Evolutionary conservation across 164 flowering plant genomes (phyloP).

Genomic region (Sedum album): DNA sequence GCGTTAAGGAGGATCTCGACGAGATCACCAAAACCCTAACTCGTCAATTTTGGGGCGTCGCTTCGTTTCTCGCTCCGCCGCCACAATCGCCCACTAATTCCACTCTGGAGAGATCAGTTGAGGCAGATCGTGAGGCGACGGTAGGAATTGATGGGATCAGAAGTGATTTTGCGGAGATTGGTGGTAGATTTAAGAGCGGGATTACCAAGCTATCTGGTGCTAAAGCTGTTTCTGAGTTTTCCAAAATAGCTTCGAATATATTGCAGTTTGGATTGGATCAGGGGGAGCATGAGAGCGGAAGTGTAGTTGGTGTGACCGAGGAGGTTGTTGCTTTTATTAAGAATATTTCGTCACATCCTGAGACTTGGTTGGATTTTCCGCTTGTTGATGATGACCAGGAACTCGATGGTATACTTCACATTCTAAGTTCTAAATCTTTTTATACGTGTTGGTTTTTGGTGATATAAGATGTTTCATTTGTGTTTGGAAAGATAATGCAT

Average conservation of each 20-base stretch:
- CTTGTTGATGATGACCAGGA: slow-evolving; percentile 34
- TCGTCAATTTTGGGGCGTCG: slow-evolving; percentile 71
- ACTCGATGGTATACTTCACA: slow-evolving; percentile 13
- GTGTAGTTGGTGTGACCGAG: slow-evolving; percentile 11
- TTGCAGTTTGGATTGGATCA: slow-evolving; percentile 44
- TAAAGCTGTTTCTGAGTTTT: slow-evolving; percentile 44
- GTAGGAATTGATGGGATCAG: slow-evolving; percentile 38
- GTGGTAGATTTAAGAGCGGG: slow-evolving; percentile 52
- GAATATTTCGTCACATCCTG: slow-evolving; percentile 52
- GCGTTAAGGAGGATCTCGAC: slow-evolving; percentile 83
- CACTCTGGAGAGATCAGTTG: neutral
- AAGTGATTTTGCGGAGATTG: slow-evolving; percentile 58
- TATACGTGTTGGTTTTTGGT: neutral
- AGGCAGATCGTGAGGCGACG: neutral
- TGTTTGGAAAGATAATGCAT: no score
- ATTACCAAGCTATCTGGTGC: slow-evolving; percentile 48
- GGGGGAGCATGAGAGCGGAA: slow-evolving; percentile 9
- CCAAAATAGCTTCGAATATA: slow-evolving; percentile 56
- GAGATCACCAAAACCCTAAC: slow-evolving; percentile 57
- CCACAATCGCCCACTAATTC: slow-evolving; percentile 16
- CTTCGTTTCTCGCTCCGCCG: slow-evolving; percentile 68
- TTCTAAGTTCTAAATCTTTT: neutral
- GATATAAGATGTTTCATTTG: neutral
- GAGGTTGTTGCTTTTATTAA: slow-evolving; percentile 47
- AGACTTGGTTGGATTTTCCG: slow-evolving; percentile 73